Base-by-base conservation (phyloP, 2,329 filamentous ascomycete species). In the Ophiostoma sp. region DNA sequence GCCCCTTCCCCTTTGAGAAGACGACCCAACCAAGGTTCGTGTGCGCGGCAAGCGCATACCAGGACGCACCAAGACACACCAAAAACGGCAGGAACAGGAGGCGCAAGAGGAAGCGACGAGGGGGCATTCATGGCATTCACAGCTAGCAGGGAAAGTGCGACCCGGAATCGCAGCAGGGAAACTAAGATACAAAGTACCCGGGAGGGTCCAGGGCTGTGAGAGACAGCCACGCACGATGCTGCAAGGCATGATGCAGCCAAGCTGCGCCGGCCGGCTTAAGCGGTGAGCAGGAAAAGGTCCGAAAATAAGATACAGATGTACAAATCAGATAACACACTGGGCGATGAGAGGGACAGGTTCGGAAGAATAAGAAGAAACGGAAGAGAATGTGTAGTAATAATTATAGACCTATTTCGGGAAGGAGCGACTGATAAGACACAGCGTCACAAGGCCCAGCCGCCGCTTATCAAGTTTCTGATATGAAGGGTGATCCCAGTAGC, bases 201-300 rank as follows among this genome's bases (percentile, higher is more conserved):
- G 55, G 55, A 60, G 38, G 52, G 52, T 6, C 42, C 42, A 44
- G 42, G 42, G 42, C 42, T 6, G 16, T 52, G 52, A 60, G 55
- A 52, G 18, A 27, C 55, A 55, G 55, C 55, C 55, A 60, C 52
- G 52, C 27, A 58, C 27, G 18, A 27, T 58, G 52, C 52, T 58
- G 52, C 52, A 58, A 52, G 47, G 52, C 52, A 36, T 27, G 27
- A 60, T 60, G 55, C 55, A 60, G 55, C 55, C 55, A 60, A 60
- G 55, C 38, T 27, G 55, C 55, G 55, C 9, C 55, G 38, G 55
- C 2, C 27, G 16, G 6, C n/a, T 55, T 9, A 27, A 55, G 55
- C 55, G 55, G 55, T 60, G 55, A 60, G 55, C 55, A 38, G 3
- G 52, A 16, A 49, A 49, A 49, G 11, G 9, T n/a, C 2, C 0